A percentile compares a stretch with the other conserved stretches of the same genome.
These are phyloP conservation scores for Colletotrichum destructivum DNA, from an alignment of 2,329 filamentous ascomycete genomes.

Conservation along the genomic window DNA sequence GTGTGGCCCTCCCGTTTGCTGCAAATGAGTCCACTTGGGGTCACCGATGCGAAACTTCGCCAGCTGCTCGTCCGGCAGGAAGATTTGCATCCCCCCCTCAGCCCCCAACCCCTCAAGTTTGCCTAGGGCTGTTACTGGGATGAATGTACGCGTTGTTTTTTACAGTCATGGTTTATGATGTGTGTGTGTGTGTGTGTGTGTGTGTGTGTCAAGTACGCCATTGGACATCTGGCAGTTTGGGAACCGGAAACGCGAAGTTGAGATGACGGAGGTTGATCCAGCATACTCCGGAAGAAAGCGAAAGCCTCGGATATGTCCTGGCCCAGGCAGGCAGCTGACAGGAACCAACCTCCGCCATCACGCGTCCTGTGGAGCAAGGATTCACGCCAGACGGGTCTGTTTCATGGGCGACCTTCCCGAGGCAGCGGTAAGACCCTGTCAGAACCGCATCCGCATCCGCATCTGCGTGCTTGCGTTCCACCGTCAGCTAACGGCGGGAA, in stretches of 20 bases:
- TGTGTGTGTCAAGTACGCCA: constrained; percentile 11
- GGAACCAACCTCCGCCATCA: background rate
- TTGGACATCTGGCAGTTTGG: constrained; percentile 33
- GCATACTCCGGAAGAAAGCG: constrained; percentile 4
- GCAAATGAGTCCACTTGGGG: background rate
- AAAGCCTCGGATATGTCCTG: constrained; percentile 13
- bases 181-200: background rate
- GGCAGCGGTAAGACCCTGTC: constrained; percentile 30
- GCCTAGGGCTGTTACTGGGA: background rate
- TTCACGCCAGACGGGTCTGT: constrained; percentile 13
- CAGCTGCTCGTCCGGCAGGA: constrained; percentile 36
- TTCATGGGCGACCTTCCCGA: constrained; percentile 23
- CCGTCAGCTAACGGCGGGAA: constrained; percentile 11
- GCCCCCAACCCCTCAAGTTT: too few relatives aligned
- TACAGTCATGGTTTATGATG: too few relatives aligned
- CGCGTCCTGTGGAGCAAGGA: background rate
- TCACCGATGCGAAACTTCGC: constrained; percentile 33
- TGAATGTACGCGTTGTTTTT: too few relatives aligned
- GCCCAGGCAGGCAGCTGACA: constrained; percentile 15
- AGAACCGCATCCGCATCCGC: constrained; percentile 24
- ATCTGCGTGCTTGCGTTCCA: background rate
- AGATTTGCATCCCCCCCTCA: background rate
- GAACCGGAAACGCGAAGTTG: constrained; percentile 5
- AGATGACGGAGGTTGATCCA: constrained; percentile 3
- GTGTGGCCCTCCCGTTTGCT: background rate